Conservation (phyloP, 441 rosid species). For the Brassica balearica region DNA sequence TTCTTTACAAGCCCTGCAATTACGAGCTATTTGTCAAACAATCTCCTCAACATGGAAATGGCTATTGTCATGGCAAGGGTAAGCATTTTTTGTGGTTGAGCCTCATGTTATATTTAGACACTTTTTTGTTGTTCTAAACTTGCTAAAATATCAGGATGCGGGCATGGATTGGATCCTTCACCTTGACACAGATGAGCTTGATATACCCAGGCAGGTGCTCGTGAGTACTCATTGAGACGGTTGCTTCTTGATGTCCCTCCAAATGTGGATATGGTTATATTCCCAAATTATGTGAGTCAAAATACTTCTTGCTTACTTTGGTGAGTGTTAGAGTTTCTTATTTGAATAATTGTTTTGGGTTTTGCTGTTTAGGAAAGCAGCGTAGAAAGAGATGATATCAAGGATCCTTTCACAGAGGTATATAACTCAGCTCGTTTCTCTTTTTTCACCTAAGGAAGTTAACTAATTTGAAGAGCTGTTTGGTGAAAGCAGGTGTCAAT, state of each 20-base stretch:
- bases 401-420: slow-evolving; percentile 81
- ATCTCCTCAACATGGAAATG: slow-evolving; percentile 89
- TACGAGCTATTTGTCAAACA: slow-evolving; percentile 82
- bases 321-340: slow-evolving; percentile 2
- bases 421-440: slow-evolving; percentile 19
- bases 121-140: slow-evolving; percentile 13
- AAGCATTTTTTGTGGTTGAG: slow-evolving; percentile 36
- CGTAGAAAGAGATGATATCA: slow-evolving; percentile 70
- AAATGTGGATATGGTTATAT: slow-evolving; percentile 78
- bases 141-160: slow-evolving; percentile 55
- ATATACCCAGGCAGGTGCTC: slow-evolving; percentile 81
- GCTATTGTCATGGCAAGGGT: slow-evolving; percentile 92
- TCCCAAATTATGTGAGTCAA: slow-evolving; percentile 78
- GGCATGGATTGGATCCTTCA: slow-evolving; percentile 82
- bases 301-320: background rate
- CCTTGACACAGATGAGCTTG: slow-evolving; percentile 75
- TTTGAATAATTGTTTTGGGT: slow-evolving; percentile 22
- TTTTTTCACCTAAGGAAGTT: background rate
- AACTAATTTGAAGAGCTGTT: slow-evolving; percentile 6
- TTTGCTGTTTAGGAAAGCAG: slow-evolving; percentile 65
- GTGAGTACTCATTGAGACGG: slow-evolving; percentile 74
- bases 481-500: slow-evolving; percentile 82
- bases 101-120: slow-evolving; percentile 28
- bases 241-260: slow-evolving; percentile 76
- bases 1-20: slow-evolving; percentile 88